Base-by-base conservation (phyloP, 2,329 filamentous ascomycete genomes). In the Fusarium miscanthi region DNA sequence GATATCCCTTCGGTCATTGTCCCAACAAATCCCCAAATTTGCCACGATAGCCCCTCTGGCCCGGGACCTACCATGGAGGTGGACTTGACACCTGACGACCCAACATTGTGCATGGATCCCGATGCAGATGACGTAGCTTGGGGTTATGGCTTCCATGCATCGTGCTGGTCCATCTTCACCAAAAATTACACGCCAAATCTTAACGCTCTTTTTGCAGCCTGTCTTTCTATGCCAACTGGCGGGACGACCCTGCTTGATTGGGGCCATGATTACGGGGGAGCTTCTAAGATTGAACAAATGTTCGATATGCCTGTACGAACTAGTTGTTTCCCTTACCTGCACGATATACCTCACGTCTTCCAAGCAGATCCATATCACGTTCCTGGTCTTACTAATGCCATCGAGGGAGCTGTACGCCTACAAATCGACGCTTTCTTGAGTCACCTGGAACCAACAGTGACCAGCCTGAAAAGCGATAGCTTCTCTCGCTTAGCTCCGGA, bases 141-240 rank as follows among this genome's bases (percentile, higher is more conserved):
- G 69, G 71, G 71, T 1, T 72, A 63, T 27, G 71, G 69, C 13
- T 63, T 73, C 5, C 71, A 73, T 30, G 25, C 49, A 4, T 25
- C 52, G 0, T 73, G 69, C 21, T 73, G 66, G 69, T 35, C 31
- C n/a, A 35, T 72, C 6, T 42, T 73, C 4, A 70, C 23, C 1
- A 43, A 49, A 3, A 25, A 66, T 3, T 53, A 43, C 16, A 35
- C 16, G 11, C 69, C 69, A 5, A 23, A 38, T 19, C 40, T 70
- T 3, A 5, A 30, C 1, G 8, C 45, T 9, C 11, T 72, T 13
- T 42, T 73, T 6, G 27, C 49, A 3, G 59, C 49, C 0, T 73
- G 62, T 23, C 33, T 73, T n/a, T 72, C 71, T 12, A 58, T 64
- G 49, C 71, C 66, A 16, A 23, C 61, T 11, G 49, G 35, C 12